Base-by-base conservation (phyloP, 345 rosid genomes). In the Sisymbrium irio region DNA sequence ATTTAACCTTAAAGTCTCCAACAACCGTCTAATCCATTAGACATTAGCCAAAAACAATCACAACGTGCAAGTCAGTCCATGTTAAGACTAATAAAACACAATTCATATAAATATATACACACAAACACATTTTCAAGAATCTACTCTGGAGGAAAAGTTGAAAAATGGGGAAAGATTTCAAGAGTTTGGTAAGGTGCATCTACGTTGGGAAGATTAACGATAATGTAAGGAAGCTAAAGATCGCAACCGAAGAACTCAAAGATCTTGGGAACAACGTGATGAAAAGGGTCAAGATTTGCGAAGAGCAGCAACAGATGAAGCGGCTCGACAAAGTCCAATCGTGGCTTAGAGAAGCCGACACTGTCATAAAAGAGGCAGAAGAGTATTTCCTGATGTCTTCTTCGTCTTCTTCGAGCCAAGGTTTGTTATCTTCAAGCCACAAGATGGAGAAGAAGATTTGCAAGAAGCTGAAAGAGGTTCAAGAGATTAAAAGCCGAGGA, bases 321-420 rank as follows among this genome's bases (percentile, higher is more conserved):
- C 59, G 64, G 32, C 62, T 74, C 2, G 66, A 74, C 11, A 64
- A 65, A 55, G 84, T 81, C 15, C 68, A 74, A 19, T 6, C 70
- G 5, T 81, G 82, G 79, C 63, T 81, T 7, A 77, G 79, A 81
- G 60, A 62, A 47, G 79, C 76, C 0, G 75, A 81, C 14, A 40
- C 37, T 0, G 62, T 46, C 20, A 56, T 65, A 27, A 65, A 71
- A 59, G 74, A 78, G 49, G 82, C 74, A 14, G 79, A 78, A 32
- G 69, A 71, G 33, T 71, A 46, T 30, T 62, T 54, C 63, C 40
- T 77, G 57, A 65, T 59, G 71, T 42, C 74, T 22, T 64, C 70
- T 53, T 72, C 74, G 3, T 61, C 78, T 33, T 69, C 79, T 62
- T 69, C 71, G 28, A 69, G 60, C 75, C 69, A 69, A 1, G 77